Percentiles rank a stretch among this genome's conserved stretches.
phyloP scores from a whole-genome alignment of 352 stramenopile species.

The Phytophthora macrochlamydospora region DNA sequence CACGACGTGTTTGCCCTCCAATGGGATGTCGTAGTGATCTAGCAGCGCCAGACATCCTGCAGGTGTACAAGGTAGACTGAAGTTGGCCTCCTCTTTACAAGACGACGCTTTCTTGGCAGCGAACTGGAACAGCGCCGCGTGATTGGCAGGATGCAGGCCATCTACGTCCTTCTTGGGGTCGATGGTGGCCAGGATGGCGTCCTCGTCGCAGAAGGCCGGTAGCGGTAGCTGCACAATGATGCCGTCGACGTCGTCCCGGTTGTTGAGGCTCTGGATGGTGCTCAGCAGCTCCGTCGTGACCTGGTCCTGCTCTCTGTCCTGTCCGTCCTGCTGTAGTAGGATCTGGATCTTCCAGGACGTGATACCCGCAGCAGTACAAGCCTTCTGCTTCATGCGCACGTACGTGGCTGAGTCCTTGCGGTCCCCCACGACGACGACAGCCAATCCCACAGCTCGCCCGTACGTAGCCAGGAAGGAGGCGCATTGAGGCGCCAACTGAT shows the following conservation, averaged over 20 bases:
- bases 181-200: slow-evolving; percentile 92
- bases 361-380: slow-evolving; percentile 95
- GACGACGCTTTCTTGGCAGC: slow-evolving; percentile 46
- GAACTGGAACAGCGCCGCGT: slow-evolving; percentile 91
- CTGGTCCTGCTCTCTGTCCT: slow-evolving; percentile 5
- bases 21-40: slow-evolving; percentile 83
- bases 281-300: slow-evolving; percentile 40
- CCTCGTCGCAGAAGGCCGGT: slow-evolving; percentile 94
- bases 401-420: slow-evolving; percentile 97
- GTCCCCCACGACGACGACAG: slow-evolving; percentile 96
- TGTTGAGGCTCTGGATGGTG: slow-evolving; percentile 73
- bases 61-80: slow-evolving; percentile 96
- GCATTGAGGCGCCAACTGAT: slow-evolving; percentile 84
- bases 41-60: slow-evolving; percentile 97
- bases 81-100: slow-evolving; percentile 62
- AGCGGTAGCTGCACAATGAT: slow-evolving; percentile 93
- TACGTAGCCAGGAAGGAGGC: slow-evolving; percentile 46
- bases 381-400: slow-evolving; percentile 99
- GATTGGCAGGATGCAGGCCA: slow-evolving; percentile 97
- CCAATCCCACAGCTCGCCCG: slow-evolving; percentile 91
- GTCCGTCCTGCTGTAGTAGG: slow-evolving; percentile 26
- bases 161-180: slow-evolving; percentile 97
- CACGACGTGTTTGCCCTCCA: slow-evolving; percentile 96
- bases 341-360: slow-evolving; percentile 84
- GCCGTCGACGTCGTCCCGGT: slow-evolving; percentile 71